Conservation (phyloP, 1,139 yeast species). For the Diutina pseudorugosa region DNA sequence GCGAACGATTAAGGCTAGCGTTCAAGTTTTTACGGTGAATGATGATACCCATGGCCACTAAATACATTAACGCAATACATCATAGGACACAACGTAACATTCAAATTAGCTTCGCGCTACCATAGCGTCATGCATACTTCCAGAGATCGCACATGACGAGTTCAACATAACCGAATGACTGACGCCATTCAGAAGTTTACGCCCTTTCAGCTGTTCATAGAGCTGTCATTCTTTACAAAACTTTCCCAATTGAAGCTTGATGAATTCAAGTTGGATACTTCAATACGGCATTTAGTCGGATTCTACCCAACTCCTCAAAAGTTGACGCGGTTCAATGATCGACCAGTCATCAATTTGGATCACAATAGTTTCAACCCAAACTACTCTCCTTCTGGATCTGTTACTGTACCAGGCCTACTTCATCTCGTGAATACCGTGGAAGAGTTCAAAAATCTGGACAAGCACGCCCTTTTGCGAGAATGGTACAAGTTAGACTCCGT, state of each 20-base stretch:
- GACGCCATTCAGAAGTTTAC: not conserved
- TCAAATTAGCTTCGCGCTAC: not conserved
- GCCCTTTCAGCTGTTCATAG: slow-evolving; percentile 44
- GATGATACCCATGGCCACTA: not conserved
- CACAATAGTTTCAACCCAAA: slow-evolving; percentile 28
- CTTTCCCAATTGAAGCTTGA: slow-evolving; percentile 58
- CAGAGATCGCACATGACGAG: not conserved
- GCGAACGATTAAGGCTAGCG: not conserved
- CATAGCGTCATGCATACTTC: not conserved
- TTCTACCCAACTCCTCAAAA: slow-evolving; percentile 19
- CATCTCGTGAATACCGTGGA: slow-evolving; percentile 74
- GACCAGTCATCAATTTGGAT: slow-evolving; percentile 26
- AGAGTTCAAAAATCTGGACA: slow-evolving; percentile 61
- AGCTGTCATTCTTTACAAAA: slow-evolving; percentile 73
- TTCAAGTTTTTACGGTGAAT: not conserved
- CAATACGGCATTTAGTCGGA: slow-evolving; percentile 28
- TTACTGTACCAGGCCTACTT: slow-evolving; percentile 18
- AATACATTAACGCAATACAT: not conserved
- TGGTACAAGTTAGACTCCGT: slow-evolving; percentile 12
- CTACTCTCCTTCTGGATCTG: not conserved
- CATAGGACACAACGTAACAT: no score
- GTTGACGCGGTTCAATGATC: slow-evolving; percentile 30
- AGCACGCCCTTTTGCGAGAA: slow-evolving; percentile 37
- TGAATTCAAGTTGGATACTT: slow-evolving; percentile 47
- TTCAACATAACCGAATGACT: not conserved